phyloP scores from a whole-genome alignment of 2,329 filamentous ascomycete genomes.

The Alternaria dauci region DNA sequence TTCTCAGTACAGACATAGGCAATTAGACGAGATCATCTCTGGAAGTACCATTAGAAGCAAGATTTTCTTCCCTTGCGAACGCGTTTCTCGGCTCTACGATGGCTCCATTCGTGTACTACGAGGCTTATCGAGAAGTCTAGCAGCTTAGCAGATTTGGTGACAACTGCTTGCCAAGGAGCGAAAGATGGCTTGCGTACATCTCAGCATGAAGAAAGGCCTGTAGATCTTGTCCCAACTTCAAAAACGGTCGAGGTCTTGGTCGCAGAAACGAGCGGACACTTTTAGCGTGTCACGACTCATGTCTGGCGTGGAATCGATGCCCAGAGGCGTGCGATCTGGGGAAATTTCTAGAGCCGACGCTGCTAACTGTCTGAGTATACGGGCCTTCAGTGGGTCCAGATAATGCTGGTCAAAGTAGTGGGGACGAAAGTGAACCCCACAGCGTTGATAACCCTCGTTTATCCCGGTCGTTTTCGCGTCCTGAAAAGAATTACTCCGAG shows the following conservation, averaged over 20 bases:
- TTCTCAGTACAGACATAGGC: neutral
- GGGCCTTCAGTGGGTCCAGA: constrained; percentile 3
- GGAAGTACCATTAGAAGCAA: neutral
- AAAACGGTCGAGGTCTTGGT: neutral
- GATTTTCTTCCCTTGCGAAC: neutral
- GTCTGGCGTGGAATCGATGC: neutral
- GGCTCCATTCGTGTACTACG: neutral
- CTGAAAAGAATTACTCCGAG: neutral
- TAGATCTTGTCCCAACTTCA: neutral
- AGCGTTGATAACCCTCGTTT: neutral
- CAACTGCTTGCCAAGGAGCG: neutral
- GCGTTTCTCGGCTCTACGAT: accelerated
- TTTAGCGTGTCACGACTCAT: neutral
- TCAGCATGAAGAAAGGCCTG: neutral
- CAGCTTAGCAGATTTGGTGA: neutral
- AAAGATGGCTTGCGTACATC: neutral
- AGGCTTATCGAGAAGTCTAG: neutral
- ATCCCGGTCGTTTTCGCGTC: neutral
- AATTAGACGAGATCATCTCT: neutral
- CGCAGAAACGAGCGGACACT: neutral
- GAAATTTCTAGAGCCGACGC: neutral
- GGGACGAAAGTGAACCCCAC: neutral
- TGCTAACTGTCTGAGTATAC: neutral
- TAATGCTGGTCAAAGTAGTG: neutral
- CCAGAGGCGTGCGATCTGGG: neutral